These are phyloP conservation scores for Rosa multiflora DNA, from an alignment of 306 rosid genomes.

Conservation along the genomic window DNA sequence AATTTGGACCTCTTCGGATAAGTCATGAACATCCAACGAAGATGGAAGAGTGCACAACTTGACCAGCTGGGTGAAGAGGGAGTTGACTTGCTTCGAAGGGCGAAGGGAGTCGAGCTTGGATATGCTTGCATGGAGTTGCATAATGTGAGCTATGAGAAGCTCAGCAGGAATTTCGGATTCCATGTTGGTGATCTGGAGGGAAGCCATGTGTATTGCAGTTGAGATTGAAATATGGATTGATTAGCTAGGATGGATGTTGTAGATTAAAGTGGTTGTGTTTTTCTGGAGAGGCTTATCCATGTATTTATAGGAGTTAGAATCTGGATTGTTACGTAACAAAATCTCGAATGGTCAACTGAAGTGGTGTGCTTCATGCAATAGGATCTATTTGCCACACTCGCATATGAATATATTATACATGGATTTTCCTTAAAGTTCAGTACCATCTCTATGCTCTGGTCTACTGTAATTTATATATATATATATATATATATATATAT, in stretches of 20 bases:
- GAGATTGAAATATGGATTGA: neutral
- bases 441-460: neutral
- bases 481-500: too few species aligned
- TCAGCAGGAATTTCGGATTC: slow-evolving; percentile 43
- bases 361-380: slow-evolving; percentile 22
- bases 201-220: slow-evolving; percentile 41
- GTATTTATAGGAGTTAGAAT: slow-evolving; percentile 45
- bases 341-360: slow-evolving; percentile 21
- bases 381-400: neutral
- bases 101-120: slow-evolving; percentile 59
- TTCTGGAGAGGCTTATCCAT: neutral
- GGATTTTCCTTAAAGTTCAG: neutral
- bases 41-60: slow-evolving; percentile 58
- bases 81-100: slow-evolving; percentile 70
- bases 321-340: slow-evolving; percentile 5
- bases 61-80: slow-evolving; percentile 59
- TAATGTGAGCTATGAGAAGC: too few species aligned
- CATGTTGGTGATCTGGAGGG: slow-evolving; percentile 37
- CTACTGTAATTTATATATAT: too few species aligned
- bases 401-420: neutral
- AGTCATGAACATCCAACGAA: slow-evolving; percentile 42
- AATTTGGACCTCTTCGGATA: slow-evolving; percentile 43
- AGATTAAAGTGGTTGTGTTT: slow-evolving; percentile 11
- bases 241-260: neutral
- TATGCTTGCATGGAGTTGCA: slow-evolving; percentile 54